A percentile compares a stretch with the other conserved stretches of the same genome.
Conservation (phyloP, 192 early-diverging fungal genomes). For the Linnemannia hyalina region DNA sequence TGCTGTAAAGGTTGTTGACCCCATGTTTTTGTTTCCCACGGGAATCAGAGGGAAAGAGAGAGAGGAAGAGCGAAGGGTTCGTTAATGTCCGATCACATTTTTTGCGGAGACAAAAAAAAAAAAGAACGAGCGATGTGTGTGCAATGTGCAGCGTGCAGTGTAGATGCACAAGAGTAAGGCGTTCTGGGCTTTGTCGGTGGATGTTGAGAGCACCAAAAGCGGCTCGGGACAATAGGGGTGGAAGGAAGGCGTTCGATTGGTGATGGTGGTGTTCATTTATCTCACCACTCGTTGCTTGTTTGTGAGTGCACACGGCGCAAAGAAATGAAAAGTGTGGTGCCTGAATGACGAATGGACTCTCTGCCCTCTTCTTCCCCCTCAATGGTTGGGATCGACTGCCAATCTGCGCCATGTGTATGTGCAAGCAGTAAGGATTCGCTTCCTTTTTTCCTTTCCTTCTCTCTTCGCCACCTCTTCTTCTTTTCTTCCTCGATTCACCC, state of each 20-base stretch:
- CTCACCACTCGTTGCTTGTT: neutral
- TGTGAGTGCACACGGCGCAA: neutral
- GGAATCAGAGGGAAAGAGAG: neutral
- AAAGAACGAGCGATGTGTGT: neutral
- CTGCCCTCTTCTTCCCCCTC: no score
- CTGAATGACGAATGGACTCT: neutral
- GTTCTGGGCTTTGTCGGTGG: constrained; percentile 2
- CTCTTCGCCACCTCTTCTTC: neutral
- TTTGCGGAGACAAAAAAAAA: neutral
- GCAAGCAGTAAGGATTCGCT: no score
- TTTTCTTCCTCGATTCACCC: neutral
- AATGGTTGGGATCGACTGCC: no score
- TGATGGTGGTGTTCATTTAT: no score
- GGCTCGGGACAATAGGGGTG: no score
- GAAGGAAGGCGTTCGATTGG: no score
- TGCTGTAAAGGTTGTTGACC: neutral
- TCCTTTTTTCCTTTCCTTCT: no score
- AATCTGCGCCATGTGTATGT: no score
- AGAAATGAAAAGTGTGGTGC: neutral
- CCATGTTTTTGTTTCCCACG: constrained; percentile 8
- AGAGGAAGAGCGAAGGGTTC: no score
- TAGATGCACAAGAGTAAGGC: neutral
- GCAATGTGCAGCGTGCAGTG: neutral
- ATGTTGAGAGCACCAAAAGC: neutral
- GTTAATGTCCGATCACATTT: neutral